A percentile compares a stretch with the other conserved stretches of the same genome.
phyloP scores from a whole-genome alignment of 768 basidiomycete species.

The Amyloporia xantha region DNA sequence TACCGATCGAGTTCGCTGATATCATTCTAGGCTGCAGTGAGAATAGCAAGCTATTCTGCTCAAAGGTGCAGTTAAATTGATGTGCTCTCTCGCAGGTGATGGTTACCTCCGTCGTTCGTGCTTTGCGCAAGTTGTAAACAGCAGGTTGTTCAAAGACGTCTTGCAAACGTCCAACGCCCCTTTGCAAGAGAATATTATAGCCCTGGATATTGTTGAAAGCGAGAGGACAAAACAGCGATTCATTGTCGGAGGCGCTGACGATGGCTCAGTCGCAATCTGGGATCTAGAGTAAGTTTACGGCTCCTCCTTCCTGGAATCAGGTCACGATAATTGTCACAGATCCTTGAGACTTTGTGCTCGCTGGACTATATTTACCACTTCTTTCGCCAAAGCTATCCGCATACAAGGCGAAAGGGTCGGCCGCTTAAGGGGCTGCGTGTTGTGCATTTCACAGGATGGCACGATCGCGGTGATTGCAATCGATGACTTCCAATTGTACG shows the following conservation, averaged over 20 bases:
- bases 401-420: conserved; percentile 46
- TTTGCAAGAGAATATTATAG: conserved; percentile 41
- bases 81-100: conserved; percentile 17
- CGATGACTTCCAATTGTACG: conserved; percentile 71
- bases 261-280: conserved; percentile 78
- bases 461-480: conserved; percentile 76
- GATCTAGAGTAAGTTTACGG: conserved; percentile 43
- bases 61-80: background rate
- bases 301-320: background rate
- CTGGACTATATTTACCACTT: conserved; percentile 69
- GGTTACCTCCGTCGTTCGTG: conserved; percentile 25
- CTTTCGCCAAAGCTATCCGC: conserved; percentile 52
- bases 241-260: conserved; percentile 69
- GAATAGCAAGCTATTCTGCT: background rate
- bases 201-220: conserved; percentile 51
- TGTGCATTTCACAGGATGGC: conserved; percentile 74
- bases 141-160: conserved; percentile 14
- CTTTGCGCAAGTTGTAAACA: conserved; percentile 15
- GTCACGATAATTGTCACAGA: too few relatives aligned
- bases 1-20: conserved; percentile 48
- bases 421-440: conserved; percentile 55
- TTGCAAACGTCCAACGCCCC: conserved; percentile 39
- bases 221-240: conserved; percentile 52
- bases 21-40: conserved; percentile 48
- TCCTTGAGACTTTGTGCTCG: conserved; percentile 53